Evolutionary conservation across 2,329 filamentous ascomycete species (phyloP).

Genomic region (Lachnellula subtilissima): DNA sequence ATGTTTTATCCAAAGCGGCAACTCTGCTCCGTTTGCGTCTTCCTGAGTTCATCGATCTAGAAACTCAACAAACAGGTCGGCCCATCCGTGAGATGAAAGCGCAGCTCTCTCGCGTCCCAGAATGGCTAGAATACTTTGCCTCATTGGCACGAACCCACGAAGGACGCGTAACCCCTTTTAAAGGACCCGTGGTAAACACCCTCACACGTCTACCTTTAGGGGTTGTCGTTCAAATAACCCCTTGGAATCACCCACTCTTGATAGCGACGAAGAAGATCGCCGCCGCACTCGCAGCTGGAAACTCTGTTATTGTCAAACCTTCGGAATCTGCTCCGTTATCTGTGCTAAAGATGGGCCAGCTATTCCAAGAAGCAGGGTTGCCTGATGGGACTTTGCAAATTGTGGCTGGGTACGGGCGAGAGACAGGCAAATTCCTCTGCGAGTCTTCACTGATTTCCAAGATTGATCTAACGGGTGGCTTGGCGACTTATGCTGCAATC

Average conservation of each 20-base stretch:
- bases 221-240: conserved; percentile 52
- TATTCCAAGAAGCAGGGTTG: conserved; percentile 39
- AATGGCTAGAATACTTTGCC: conserved; percentile 70
- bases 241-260: conserved; percentile 55
- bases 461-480: conserved; percentile 64
- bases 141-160: conserved; percentile 63
- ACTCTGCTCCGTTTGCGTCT: conserved; percentile 48
- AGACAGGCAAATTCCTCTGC: conserved; percentile 50
- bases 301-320: conserved; percentile 35
- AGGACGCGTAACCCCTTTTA: conserved; percentile 60
- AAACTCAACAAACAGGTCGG: conserved; percentile 64
- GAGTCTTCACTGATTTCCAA: conserved; percentile 57
- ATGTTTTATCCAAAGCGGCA: conserved; percentile 57
- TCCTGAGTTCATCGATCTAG: conserved; percentile 53
- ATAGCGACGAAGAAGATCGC: conserved; percentile 47
- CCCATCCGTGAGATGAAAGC: conserved; percentile 66
- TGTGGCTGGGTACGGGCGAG: conserved; percentile 48
- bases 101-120: conserved; percentile 59
- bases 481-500: conserved; percentile 59
- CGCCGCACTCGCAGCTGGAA: conserved; percentile 33
- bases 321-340: conserved; percentile 40
- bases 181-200: conserved; percentile 55
- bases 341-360: conserved; percentile 34
- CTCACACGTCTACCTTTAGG: conserved; percentile 51
- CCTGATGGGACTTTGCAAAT: conserved; percentile 40